Evolutionary conservation across 192 early-diverging fungal genomes (phyloP), one percentile per base, ranked within the genome.

Genomic region (Coemansia sp.): DNA sequence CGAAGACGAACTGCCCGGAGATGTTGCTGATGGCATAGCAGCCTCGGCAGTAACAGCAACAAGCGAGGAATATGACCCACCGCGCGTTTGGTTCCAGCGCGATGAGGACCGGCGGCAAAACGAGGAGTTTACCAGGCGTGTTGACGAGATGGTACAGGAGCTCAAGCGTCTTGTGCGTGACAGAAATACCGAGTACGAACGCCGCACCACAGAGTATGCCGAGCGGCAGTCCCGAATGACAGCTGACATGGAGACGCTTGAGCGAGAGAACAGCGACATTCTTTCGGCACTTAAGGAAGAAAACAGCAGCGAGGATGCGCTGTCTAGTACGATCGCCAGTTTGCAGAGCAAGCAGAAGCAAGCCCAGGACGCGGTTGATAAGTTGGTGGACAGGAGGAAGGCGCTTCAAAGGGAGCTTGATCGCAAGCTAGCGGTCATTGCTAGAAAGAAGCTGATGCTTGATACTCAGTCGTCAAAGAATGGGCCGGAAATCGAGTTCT

Each of bases 401-500:
- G 56, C 57, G 29, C 73, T 87, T 52, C 64, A 77, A 64, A 60
- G 18, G 8, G 87, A 88, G 64, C 70, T 89, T 20, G 81, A 69
- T 16, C 76, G 79, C 37, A 80, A 82, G 26, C 68, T 76, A 48
- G 76, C 82, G 66, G 85, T 73, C 58, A 70, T 74, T 63, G 82
- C 74, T 20, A 83, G 77, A 43, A 80, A 83, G 48, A 74, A 75
- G 39, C 67, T 59, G 35, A 81, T 85, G 25, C 52, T 87, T 15
- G 80, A 76, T 31, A 59, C 64, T 15, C 87, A 86, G 61, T 62
- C 78, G 2, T 39, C 70, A 39, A 85, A 81, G 67, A 82, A 85
- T 68, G 65, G 64, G 43, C 87, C 87, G 3, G 89, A 90, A 57
- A 61, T 88, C 5, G 72, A 81, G 39, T 85, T 83, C 59, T 90